Percentiles rank a stretch among this genome's conserved stretches.
Evolutionary conservation across 345 rosid species (phyloP).

Genomic region (Eucalyptus sp.): DNA sequence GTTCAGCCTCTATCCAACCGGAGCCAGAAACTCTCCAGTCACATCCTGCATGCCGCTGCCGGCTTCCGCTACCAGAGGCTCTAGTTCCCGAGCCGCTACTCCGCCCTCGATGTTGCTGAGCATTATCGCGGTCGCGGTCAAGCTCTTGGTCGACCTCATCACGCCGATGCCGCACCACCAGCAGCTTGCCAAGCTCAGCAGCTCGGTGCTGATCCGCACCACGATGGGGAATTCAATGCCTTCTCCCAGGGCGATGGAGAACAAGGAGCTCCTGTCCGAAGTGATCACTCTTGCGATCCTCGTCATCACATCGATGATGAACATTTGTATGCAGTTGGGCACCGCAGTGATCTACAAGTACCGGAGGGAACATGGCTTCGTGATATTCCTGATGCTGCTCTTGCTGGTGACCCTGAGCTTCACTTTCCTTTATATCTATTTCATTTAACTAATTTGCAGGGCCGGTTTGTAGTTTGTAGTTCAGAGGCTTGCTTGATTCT

Average conservation of each 20-base stretch:
- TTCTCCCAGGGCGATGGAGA: conserved; percentile 65
- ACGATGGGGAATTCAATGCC: conserved; percentile 82
- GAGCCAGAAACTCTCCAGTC: conserved; percentile 48
- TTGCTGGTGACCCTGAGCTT: conserved; percentile 23
- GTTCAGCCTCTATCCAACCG: conserved; percentile 78
- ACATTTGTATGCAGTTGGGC: conserved; percentile 62
- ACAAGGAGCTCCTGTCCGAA: conserved; percentile 36
- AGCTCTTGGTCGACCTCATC: conserved; percentile 78
- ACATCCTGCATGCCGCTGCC: neutral
- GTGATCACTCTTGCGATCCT: conserved; percentile 67
- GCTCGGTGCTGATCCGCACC: conserved; percentile 57
- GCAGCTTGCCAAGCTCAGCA: conserved; percentile 82
- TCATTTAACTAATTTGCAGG: neutral
- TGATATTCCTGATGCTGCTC: conserved; percentile 45
- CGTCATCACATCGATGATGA: conserved; percentile 53
- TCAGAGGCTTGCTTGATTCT: neutral
- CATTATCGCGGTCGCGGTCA: conserved; percentile 48
- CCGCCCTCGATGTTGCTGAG: conserved; percentile 64
- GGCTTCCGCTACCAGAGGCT: neutral
- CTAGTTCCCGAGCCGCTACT: conserved; percentile 69
- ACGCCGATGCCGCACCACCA: conserved; percentile 74
- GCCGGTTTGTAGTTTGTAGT: conserved; percentile 33
- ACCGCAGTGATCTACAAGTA: conserved; percentile 63
- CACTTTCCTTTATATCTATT: neutral
- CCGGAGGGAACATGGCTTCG: conserved; percentile 44